phyloP scores from a whole-genome alignment of 768 basidiomycete species.

The Psilocybe sp. region DNA sequence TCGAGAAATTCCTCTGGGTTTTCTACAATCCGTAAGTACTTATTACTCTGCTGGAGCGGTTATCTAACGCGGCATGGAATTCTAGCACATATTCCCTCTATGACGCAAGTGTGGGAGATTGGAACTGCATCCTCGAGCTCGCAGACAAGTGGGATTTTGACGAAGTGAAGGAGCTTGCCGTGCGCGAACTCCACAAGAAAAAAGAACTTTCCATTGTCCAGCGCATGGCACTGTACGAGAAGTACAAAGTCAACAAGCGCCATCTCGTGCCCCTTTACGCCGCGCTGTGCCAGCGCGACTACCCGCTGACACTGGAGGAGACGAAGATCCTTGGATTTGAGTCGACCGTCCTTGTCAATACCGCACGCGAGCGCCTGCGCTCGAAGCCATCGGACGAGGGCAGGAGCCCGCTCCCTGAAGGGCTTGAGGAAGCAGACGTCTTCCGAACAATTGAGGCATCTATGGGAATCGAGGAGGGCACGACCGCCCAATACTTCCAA shows the following conservation, averaged over 20 bases:
- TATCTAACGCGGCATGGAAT: not conserved
- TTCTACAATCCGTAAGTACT: slow-evolving; percentile 21
- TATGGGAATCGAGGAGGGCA: slow-evolving; percentile 13
- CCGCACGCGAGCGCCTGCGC: slow-evolving; percentile 48
- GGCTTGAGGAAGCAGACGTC: slow-evolving; percentile 13
- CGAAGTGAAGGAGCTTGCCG: slow-evolving; percentile 54
- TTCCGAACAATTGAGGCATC: slow-evolving; percentile 10
- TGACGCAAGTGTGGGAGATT: slow-evolving; percentile 44
- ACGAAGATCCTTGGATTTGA: slow-evolving; percentile 52
- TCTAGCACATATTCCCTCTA: slow-evolving; percentile 57
- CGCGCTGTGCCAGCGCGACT: slow-evolving; percentile 47
- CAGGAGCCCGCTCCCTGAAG: slow-evolving; percentile 19
- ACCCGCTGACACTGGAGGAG: slow-evolving; percentile 53
- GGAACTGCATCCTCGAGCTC: slow-evolving; percentile 58
- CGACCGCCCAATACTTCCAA: slow-evolving; percentile 12
- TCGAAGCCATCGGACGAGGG: slow-evolving; percentile 19
- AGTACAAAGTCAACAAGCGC: slow-evolving; percentile 42
- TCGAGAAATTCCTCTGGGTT: slow-evolving; percentile 53
- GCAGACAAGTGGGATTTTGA: slow-evolving; percentile 55
- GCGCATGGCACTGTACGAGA: slow-evolving; percentile 51
- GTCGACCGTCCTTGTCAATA: slow-evolving; percentile 44
- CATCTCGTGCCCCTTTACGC: slow-evolving; percentile 56
- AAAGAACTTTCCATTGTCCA: slow-evolving; percentile 39
- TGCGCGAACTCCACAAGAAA: slow-evolving; percentile 55
- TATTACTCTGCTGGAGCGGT: not conserved